These are phyloP conservation scores for Coemansia sp. DNA, from an alignment of 192 early-diverging fungal species.

Conservation along the genomic window DNA sequence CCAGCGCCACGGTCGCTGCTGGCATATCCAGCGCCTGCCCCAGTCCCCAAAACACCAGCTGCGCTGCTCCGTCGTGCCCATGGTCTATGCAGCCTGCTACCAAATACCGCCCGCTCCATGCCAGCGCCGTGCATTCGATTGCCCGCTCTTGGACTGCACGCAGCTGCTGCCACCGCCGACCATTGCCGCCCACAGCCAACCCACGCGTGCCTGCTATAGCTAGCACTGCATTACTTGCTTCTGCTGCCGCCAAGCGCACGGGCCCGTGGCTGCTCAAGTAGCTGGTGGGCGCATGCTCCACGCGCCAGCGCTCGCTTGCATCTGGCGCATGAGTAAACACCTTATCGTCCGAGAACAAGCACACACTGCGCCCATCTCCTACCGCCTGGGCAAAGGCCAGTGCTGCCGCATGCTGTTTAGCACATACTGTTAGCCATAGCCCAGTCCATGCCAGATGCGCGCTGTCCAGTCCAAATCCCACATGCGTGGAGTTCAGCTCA, in stretches of 20 bases:
- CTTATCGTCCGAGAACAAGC: slow-evolving; percentile 47
- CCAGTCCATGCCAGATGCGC: not conserved
- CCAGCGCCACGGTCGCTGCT: slow-evolving; percentile 20
- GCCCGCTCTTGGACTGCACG: not conserved
- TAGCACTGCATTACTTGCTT: slow-evolving; percentile 66
- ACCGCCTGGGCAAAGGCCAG: slow-evolving; percentile 39
- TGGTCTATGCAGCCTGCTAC: slow-evolving; percentile 31
- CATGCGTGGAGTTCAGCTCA: slow-evolving; percentile 35
- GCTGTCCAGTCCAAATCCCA: slow-evolving; percentile 7
- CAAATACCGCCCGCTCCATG: slow-evolving; percentile 44
- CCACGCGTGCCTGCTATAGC: slow-evolving; percentile 86
- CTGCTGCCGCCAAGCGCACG: slow-evolving; percentile 61
- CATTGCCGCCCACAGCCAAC: slow-evolving; percentile 72
- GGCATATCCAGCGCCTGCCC: slow-evolving; percentile 27
- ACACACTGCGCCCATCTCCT: slow-evolving; percentile 10
- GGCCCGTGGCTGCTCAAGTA: slow-evolving; percentile 37
- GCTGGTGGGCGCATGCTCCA: slow-evolving; percentile 27
- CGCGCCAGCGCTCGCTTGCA: slow-evolving; percentile 24
- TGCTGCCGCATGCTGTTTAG: slow-evolving; percentile 18
- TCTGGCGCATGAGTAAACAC: slow-evolving; percentile 29
- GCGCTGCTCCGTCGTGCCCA: slow-evolving; percentile 11
- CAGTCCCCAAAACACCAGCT: slow-evolving; percentile 34
- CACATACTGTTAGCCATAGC: slow-evolving; percentile 10
- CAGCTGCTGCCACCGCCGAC: slow-evolving; percentile 72
- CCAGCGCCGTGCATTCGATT: slow-evolving; percentile 17